Base-by-base conservation (phyloP, 2,329 filamentous ascomycete genomes). In the Fusarium penzigii region DNA sequence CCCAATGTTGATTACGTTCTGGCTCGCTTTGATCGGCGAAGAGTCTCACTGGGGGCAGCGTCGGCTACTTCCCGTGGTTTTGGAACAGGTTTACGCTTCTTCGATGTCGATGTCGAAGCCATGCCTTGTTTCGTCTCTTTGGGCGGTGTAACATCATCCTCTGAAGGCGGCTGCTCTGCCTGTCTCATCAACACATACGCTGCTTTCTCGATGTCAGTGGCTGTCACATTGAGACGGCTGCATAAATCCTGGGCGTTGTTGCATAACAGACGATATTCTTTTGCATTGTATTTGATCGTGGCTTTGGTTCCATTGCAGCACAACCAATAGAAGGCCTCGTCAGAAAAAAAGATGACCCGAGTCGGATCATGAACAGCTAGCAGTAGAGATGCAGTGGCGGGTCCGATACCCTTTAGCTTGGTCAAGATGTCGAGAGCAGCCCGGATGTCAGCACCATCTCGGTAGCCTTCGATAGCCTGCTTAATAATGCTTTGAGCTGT, bases 311-410 rank as follows among this genome's bases (percentile, higher is more conserved):
- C 77, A n/a, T 70, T 68, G 65, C 80, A 82, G 63, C 82, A 82
- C 6, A 88, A 71, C 88, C 88, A 93, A 58, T 85, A 80, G 65
- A 86, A 93, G 4, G 86, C 78, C 70, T 94, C 90, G 65, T 95
- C 90, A 3, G 86, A 88, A 71, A 93, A 93, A 76, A 93, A 93
- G 2, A 89, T 80, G 44, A 86, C 77, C 12, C 72, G 70, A 1
- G 75, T 69, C 0, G 86, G 79, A 53, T 85, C 79, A 57, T 85
- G 80, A 5, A 88, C 82, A 5, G 86, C 81, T 3, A 94, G 78
- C 1, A 93, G 72, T 32, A 94, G 79, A 2, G 88, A 90, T 1
- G 88, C 89, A 1, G 89, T 93, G 8, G 90, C 90, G 2, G 90
- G 89, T 1, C 90, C 90, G 55, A 95, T 83, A 34, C 90, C 90